Base-by-base conservation (phyloP, 2,329 filamentous ascomycete genomes). In the Raffaelea ambrosiae region DNA sequence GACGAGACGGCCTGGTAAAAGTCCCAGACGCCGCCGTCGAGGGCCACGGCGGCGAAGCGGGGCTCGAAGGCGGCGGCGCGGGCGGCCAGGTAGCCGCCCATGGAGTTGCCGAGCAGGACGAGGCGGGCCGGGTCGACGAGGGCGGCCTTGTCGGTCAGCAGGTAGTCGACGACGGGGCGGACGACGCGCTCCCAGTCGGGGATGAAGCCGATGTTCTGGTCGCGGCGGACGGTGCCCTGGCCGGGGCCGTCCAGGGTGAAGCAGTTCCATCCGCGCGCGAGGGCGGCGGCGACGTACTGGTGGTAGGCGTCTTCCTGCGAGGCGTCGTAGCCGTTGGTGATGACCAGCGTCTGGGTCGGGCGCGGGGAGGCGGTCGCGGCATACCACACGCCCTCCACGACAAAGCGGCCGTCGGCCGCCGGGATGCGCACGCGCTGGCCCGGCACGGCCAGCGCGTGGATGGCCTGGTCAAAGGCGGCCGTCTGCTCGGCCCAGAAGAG, bases 171-270 rank as follows among this genome's bases (percentile, higher is more conserved):
- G 2, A 72, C 56, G 0, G 68, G 68, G 0, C 59, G 62, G 4
- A 67, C 58, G 0, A 66, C 68, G 5, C 51, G 57, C 53, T 69
- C 66, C 69, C 69, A 72, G 19, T 71, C 60, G 0, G 60, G 60
- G n/a, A 70, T 69, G 52, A 73, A 73, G 3, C 65, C 68, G 2
- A 71, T 40, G 3, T 60, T 54, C 33, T 73, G 66, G 1, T 64
- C 48, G 0, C 71, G 63, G 7, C 66, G 63, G 2, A 68, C 63
- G 0, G 59, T 64, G 2, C 62, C 60, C 51, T 73, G 70, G 0
- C 70, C 70, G 0, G 70, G 71, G 0, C 71, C 71, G 40, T 74
- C 70, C 51, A 69, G 74, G 0, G 65, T 65, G 14, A 72, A 60
- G 31, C 62, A 59, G 48, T 73, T 70, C 54, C 59, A 69, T 1